phyloP scores from a whole-genome alignment of 208 protist genomes.

The Trypanosoma caninum region DNA sequence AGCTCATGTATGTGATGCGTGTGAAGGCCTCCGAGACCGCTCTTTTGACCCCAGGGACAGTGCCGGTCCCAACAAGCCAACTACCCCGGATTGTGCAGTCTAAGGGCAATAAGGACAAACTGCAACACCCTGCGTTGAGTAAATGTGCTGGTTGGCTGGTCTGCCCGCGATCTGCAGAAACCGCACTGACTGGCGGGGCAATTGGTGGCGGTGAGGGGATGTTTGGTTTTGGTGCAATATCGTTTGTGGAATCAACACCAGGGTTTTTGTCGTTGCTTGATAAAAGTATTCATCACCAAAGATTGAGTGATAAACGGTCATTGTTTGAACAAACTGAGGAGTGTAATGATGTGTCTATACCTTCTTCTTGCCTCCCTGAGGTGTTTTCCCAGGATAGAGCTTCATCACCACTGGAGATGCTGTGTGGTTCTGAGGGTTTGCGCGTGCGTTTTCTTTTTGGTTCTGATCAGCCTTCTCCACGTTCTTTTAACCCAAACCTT shows the following conservation, averaged over 20 bases:
- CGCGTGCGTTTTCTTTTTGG: not conserved
- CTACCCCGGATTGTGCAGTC: slow-evolving; percentile 14
- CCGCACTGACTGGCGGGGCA: slow-evolving; percentile 5
- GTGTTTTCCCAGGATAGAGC: not conserved
- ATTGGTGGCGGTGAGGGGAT: slow-evolving; percentile 13
- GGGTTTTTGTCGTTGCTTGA: slow-evolving; percentile 24
- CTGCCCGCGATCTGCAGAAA: slow-evolving; percentile 16
- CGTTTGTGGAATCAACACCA: slow-evolving; percentile 16
- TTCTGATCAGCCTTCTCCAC: not conserved
- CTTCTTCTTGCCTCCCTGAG: not conserved
- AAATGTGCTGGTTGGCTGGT: slow-evolving; percentile 22
- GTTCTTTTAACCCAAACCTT: not conserved
- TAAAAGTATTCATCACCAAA: slow-evolving; percentile 1
- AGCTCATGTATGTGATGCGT: slow-evolving; percentile 78
- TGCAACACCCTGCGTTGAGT: slow-evolving; percentile 6
- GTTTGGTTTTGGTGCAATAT: slow-evolving; percentile 24
- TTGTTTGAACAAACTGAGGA: not conserved
- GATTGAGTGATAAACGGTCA: not conserved
- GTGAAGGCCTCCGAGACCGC: slow-evolving; percentile 69
- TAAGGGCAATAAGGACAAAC: not conserved
- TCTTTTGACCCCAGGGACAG: slow-evolving; percentile 21
- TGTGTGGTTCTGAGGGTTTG: not conserved
- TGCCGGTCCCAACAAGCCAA: slow-evolving; percentile 7
- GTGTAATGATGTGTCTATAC: not conserved
- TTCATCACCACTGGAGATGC: not conserved